Base-by-base conservation (phyloP, 768 basidiomycete genomes). In the Cystofilobasidium bisporidii region DNA sequence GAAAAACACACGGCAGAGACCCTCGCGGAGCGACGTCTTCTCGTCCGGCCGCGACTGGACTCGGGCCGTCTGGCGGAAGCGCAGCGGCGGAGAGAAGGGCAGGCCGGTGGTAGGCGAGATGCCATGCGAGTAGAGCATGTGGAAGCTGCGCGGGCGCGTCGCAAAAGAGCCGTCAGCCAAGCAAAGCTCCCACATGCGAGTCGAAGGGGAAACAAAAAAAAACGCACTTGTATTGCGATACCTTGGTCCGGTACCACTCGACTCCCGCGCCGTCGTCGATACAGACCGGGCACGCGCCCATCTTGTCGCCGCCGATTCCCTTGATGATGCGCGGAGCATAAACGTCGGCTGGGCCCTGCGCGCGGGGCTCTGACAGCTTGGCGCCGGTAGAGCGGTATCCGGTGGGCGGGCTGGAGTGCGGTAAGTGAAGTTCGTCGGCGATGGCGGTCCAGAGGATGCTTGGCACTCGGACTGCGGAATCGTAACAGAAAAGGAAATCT, bases 1-100 rank as follows among this genome's bases (percentile, higher is more conserved):
- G 18, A 41, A 30, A 28, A 20, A 36, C 64, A 22, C 32, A 59
- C 65, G 88, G 72, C 89, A 91, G 72, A 82, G 84, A 3, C 88
- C 89, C 72, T 91, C 83, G 53, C 82, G 79, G 68, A 89, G 80
- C 32, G 77, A 71, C 0, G 76, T 69, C 65, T 84, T 83, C 73
- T 90, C 87, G 55, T 82, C 80, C 74, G 48, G 63, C 55, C 41
- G 82, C 74, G 41, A 80, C 77, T 2, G 74, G 76, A 48, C 86
- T 82, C 65, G 45, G 0, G 73, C 57, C 1, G 79, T 75, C 17
- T 77, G 75, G 41, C 85, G 85, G 73, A 87, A 87, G 1, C 81
- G 81, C 30, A 81, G 74, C 1, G 89, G 89, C 0, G 89, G 89
- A 9, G 87, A 88, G 76, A 89, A 89, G 1, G 89, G 89, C 1